Conservation (phyloP, 1,284 basidiomycete genomes). For the Irpex rosettiformis region DNA sequence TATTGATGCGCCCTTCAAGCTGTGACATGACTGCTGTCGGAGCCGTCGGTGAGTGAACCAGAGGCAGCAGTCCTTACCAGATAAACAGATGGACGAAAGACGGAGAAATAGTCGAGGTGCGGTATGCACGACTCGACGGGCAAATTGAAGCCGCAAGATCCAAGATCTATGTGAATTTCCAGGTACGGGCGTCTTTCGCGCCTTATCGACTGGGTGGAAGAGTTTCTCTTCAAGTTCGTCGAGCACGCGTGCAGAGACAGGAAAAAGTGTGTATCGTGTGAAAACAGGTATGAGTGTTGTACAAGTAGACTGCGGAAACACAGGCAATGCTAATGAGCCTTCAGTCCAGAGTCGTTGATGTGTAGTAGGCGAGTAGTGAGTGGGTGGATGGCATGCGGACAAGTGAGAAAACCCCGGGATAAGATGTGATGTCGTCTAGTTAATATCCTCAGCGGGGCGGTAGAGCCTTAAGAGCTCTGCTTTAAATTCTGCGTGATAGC, state of each 20-base stretch:
- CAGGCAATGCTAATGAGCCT: background rate
- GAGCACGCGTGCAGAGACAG: background rate
- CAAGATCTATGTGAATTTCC: background rate
- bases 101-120: background rate
- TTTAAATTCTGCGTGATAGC: constrained; percentile 55
- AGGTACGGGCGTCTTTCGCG: background rate
- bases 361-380: background rate
- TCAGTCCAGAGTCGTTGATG: background rate
- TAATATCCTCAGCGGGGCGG: constrained; percentile 46
- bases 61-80: background rate
- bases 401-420: background rate
- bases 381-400: background rate
- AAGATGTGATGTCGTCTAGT: background rate
- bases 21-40: background rate
- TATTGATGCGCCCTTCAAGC: background rate
- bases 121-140: background rate
- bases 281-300: background rate
- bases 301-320: background rate
- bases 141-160: background rate
- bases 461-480: constrained; percentile 71
- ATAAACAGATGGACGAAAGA: background rate
- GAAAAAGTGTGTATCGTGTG: background rate
- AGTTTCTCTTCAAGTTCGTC: background rate
- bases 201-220: background rate
- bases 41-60: background rate